Conservation (phyloP, 306 rosid species). For the Quercus variabilis region DNA sequence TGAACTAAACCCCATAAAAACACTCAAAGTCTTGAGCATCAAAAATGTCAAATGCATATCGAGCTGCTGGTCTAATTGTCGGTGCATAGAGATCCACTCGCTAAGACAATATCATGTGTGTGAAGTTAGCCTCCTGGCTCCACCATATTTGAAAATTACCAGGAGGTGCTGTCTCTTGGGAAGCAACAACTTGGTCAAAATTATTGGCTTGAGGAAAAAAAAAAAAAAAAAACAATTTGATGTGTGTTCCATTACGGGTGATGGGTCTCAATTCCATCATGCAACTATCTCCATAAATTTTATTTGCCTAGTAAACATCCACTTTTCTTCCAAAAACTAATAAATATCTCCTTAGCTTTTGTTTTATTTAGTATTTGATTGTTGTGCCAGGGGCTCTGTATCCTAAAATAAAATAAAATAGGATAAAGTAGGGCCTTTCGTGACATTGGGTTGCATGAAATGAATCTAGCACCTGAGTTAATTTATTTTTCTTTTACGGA, state of each 20-base stretch:
- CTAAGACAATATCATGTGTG: too few relatives aligned
- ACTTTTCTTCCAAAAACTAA: not conserved
- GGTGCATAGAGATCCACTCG: not conserved
- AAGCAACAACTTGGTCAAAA: slow-evolving; percentile 18
- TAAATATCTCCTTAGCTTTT: not conserved
- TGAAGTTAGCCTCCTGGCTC: not conserved
- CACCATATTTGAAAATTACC: not conserved
- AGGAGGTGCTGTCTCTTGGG: slow-evolving; percentile 16
- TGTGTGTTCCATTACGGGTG: not conserved
- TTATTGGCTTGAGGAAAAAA: not conserved
- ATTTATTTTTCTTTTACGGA: too few relatives aligned
- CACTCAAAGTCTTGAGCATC: not conserved
- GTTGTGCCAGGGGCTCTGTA: slow-evolving; percentile 33
- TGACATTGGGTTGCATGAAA: slow-evolving; percentile 26
- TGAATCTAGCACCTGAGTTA: slow-evolving; percentile 15
- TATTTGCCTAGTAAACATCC: not conserved
- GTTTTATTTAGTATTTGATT: not conserved
- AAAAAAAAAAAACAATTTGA: not conserved
- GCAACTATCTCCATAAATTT: not conserved
- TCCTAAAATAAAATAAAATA: slow-evolving; percentile 9
- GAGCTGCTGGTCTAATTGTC: not conserved
- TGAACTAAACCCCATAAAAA: not conserved
- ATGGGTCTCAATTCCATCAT: not conserved
- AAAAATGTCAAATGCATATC: not conserved
- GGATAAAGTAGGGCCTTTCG: slow-evolving; percentile 21